Conservation (phyloP, 768 basidiomycete genomes). For the Hortiboletus flavorubellus region DNA sequence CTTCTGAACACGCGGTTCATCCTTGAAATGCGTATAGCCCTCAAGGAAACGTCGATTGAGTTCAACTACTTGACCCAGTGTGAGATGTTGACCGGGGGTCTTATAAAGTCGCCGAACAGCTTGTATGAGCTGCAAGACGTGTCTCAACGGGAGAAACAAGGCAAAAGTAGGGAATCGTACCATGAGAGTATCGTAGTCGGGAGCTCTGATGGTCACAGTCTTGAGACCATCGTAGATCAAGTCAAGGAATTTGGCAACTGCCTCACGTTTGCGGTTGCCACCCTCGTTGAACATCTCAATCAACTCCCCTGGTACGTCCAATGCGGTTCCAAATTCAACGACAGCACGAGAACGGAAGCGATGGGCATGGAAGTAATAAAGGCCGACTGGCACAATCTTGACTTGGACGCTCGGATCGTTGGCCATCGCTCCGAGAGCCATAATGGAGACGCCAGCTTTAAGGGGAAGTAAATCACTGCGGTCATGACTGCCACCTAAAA, state of each 20-base stretch:
- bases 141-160: constrained; percentile 2
- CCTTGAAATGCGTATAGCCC: constrained; percentile 89
- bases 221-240: constrained; percentile 91
- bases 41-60: constrained; percentile 90
- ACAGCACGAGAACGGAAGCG: constrained; percentile 96
- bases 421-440: constrained; percentile 98
- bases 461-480: constrained; percentile 93
- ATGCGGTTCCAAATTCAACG: constrained; percentile 89
- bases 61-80: constrained; percentile 93
- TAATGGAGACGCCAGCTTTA: constrained; percentile 96
- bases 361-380: constrained; percentile 73
- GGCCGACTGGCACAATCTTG: constrained; percentile 85
- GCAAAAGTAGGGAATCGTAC: constrained; percentile 40
- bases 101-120: constrained; percentile 92
- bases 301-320: constrained; percentile 87
- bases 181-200: constrained; percentile 98
- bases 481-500: constrained; percentile 94
- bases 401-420: constrained; percentile 82
- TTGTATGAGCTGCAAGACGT: constrained; percentile 73
- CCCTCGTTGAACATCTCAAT: constrained; percentile 91
- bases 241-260: constrained; percentile 84
- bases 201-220: constrained; percentile 92
- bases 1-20: constrained; percentile 84
- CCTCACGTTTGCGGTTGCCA: constrained; percentile 83
- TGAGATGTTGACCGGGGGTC: constrained; percentile 90